phyloP scores from a whole-genome alignment of 805 yeast species.

The Metschnikowia continentalis region DNA sequence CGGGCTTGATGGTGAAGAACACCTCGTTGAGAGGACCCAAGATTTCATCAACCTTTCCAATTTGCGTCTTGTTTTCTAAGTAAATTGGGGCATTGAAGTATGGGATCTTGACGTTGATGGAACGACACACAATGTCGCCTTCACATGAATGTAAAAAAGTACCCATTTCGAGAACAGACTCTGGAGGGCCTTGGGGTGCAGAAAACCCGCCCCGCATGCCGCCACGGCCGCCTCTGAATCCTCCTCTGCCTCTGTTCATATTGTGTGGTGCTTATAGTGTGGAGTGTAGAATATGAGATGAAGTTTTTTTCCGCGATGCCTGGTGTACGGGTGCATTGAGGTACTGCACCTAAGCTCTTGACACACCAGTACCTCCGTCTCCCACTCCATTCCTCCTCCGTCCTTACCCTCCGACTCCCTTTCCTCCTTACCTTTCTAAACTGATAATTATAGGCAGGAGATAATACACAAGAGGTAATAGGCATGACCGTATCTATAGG shows the following conservation, averaged over 20 bases:
- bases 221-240: slow-evolving; percentile 64
- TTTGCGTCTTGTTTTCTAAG: slow-evolving; percentile 90
- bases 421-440: not conserved
- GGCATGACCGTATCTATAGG: no score
- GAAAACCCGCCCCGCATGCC: slow-evolving; percentile 72
- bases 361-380: not conserved
- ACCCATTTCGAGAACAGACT: slow-evolving; percentile 92
- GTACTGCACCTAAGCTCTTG: not conserved
- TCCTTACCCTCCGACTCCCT: not conserved
- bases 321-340: slow-evolving; percentile 16
- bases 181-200: slow-evolving; percentile 92
- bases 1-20: slow-evolving; percentile 92
- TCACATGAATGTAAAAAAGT: slow-evolving; percentile 87
- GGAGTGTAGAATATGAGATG: slow-evolving; percentile 3
- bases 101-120: slow-evolving; percentile 90
- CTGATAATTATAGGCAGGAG: no score
- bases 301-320: slow-evolving; percentile 19
- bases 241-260: slow-evolving; percentile 60
- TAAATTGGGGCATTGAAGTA: slow-evolving; percentile 98
- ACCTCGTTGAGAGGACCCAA: slow-evolving; percentile 97
- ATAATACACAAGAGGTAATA: no score
- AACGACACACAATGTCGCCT: slow-evolving; percentile 95
- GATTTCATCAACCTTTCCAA: slow-evolving; percentile 97
- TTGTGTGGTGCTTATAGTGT: slow-evolving; percentile 2
- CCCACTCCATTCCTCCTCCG: no score